Evolutionary conservation across 108 stramenopile species (phyloP), one percentile per base, ranked within the genome.

Genomic region (Skeletonema costatum): DNA sequence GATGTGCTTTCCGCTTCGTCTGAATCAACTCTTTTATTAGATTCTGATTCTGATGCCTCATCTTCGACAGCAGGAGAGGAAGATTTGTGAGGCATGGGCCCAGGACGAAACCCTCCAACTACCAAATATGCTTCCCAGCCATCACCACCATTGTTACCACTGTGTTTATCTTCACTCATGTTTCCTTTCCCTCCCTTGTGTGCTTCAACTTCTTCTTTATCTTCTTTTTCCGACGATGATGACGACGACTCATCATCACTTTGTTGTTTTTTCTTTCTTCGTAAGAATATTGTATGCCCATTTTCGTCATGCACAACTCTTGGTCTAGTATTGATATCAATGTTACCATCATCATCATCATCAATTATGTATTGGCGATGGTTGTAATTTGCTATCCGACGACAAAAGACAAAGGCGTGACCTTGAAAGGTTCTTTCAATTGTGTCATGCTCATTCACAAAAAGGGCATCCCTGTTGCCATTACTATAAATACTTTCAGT

Each of bases 381-480:
- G 7, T 19, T 51, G 50, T 19, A 51, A 51, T 51, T 51, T 51
- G 50, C 19, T 31, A 82, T 46, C 21, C 69, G 39, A 30, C 70
- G 42, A 83, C 89, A 71, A 81, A 78, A 83, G 70, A 87, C 77
- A 81, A 95, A 95, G 42, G 90, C 87, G 77, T 95, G 90, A 16
- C 94, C 92, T 9, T 74, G 74, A 51, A 33, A 75, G 1, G 90
- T 86, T 60, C 68, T 73, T 65, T 94, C 93, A 32, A 92, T 83
- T 50, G 85, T 88, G 85, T 88, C 90, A 33, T 63, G 75, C 38
- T 66, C 74, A 56, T 71, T 65, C 21, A 82, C 74, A 11, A 73
- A 25, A 31, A 59, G 44, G 25, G 4, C 41, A 2, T 64, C 53
- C 33, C 51, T 38, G 11, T 12, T 11, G 25, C 25, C 25, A 25